Percentiles rank a stretch among this genome's conserved stretches.
Conservation (phyloP, 2,329 filamentous ascomycete species). For the Purpureocillium lavendulum region DNA sequence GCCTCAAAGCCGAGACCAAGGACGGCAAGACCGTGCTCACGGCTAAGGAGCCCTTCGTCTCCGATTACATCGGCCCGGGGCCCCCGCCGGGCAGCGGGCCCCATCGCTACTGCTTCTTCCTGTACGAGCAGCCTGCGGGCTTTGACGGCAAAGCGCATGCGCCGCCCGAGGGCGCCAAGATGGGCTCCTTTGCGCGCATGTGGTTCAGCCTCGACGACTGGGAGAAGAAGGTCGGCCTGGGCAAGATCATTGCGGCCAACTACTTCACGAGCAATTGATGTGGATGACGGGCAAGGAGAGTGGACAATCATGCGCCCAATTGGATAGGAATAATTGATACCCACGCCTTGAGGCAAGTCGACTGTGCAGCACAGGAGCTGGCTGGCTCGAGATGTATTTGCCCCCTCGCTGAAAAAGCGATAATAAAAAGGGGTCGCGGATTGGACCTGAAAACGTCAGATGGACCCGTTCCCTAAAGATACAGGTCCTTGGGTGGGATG, state of each 20-base stretch:
- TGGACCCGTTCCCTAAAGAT: too few species aligned
- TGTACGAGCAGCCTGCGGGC: conserved; percentile 36
- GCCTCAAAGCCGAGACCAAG: conserved; percentile 15
- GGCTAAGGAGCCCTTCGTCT: conserved; percentile 16
- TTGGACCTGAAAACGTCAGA: too few species aligned
- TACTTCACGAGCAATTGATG: conserved; percentile 11
- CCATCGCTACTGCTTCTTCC: conserved; percentile 40
- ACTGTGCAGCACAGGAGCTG: too few species aligned
- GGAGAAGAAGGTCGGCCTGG: conserved; percentile 37
- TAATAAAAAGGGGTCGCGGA: too few species aligned
- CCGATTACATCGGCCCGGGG: conserved; percentile 33
- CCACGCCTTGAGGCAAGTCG: too few species aligned
- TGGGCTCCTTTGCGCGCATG: conserved; percentile 27
- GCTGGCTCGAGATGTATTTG: too few species aligned
- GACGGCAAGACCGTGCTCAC: conserved; percentile 3
- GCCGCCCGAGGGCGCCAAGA: conserved; percentile 22
- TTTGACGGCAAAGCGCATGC: conserved; percentile 16
- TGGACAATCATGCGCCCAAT: too few species aligned
- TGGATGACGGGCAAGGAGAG: too few species aligned
- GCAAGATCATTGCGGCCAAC: conserved; percentile 16
- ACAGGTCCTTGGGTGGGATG: too few species aligned
- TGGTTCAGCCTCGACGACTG: conserved; percentile 33
- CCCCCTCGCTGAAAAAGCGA: too few species aligned
- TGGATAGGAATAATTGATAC: too few species aligned
- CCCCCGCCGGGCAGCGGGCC: conserved; percentile 36